phyloP scores from a whole-genome alignment of 192 early-diverging fungal species.

The Umbelopsis sp. region DNA sequence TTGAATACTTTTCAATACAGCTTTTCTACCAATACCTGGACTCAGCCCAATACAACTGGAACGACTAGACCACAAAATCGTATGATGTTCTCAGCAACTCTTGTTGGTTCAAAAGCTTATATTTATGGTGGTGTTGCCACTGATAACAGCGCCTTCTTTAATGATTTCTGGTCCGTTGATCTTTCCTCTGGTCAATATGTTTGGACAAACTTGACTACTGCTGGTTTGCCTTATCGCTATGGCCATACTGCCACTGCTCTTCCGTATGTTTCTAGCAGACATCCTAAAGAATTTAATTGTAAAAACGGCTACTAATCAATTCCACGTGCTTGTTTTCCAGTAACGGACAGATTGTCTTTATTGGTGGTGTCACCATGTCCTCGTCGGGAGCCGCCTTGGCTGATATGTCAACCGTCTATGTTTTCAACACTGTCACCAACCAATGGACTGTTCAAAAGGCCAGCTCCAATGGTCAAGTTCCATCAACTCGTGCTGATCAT shows the following conservation, averaged over 20 bases:
- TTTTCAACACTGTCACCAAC: slow-evolving; percentile 29
- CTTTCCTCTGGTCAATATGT: background rate
- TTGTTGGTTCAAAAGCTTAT: slow-evolving; percentile 28
- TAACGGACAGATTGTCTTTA: slow-evolving; percentile 34
- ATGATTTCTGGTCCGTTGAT: slow-evolving; percentile 29
- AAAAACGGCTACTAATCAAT: background rate
- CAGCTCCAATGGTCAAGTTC: background rate
- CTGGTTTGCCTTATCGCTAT: slow-evolving; percentile 24
- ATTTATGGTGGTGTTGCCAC: slow-evolving; percentile 34
- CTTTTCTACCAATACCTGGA: slow-evolving; percentile 21
- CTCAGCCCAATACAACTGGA: background rate
- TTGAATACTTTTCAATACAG: slow-evolving; percentile 5
- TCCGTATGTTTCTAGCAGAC: background rate
- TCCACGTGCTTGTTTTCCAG: slow-evolving; percentile 19
- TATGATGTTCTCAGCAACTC: slow-evolving; percentile 24
- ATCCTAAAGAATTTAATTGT: background rate
- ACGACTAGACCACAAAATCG: slow-evolving; percentile 15
- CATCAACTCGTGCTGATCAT: slow-evolving; percentile 27
- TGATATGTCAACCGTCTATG: slow-evolving; percentile 23
- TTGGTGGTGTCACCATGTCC: slow-evolving; percentile 31
- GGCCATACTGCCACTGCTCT: slow-evolving; percentile 30
- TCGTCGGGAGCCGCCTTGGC: slow-evolving; percentile 14
- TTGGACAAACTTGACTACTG: slow-evolving; percentile 15
- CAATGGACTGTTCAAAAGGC: slow-evolving; percentile 16
- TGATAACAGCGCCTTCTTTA: slow-evolving; percentile 3